Evolutionary conservation across 2,329 filamentous ascomycete species (phyloP), one percentile per base, ranked within the genome.

Genomic region (Ophidiomyces ophidiicola): DNA sequence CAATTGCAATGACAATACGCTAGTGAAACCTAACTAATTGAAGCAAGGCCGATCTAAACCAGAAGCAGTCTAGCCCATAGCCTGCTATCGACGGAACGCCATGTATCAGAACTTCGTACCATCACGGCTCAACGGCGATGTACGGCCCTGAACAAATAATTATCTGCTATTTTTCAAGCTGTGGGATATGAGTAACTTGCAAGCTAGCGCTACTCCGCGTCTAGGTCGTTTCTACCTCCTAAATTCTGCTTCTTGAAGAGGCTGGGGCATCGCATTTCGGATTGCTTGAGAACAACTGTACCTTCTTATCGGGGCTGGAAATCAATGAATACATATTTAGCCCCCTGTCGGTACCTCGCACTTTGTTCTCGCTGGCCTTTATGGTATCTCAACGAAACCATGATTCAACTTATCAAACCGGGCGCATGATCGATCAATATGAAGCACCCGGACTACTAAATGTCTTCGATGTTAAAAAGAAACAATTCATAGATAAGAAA

Each of bases 41-140:
- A 28, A 12, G 15, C 29, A 14, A 11, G 10, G 3, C 23, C 14
- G 4, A 14, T 17, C 21, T 33, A 32, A 4, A 4, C 37, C 21
- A n/a, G 2, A 33, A 33, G 6, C 11, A 23, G 37, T 10, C 15
- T 39, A 39, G 37, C 14, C 18, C 14, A 26, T 5, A 18, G 10
- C 19, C 17, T 18, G 7, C 18, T 25, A 15, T 4, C 24, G n/a
- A 14, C 25, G 34, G 32, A 24, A 38, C 23, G 36, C 25, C 11
- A 31, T 38, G 36, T 31, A 39, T 39, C 36, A 39, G 36, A 33
- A 39, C 32, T 18, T 25, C 28, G 36, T 39, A 32, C 36, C 29
- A 32, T 15, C 28, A 39, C 26, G 23, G 24, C 34, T 36, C 8
- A n/a, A n/a, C n/a, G n/a, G n/a, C n/a, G n/a, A n/a, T n/a, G n/a